Evolutionary conservation across 371 early-diverging fungal genomes (phyloP).

Genomic region (Phascolomyces articulosus): DNA sequence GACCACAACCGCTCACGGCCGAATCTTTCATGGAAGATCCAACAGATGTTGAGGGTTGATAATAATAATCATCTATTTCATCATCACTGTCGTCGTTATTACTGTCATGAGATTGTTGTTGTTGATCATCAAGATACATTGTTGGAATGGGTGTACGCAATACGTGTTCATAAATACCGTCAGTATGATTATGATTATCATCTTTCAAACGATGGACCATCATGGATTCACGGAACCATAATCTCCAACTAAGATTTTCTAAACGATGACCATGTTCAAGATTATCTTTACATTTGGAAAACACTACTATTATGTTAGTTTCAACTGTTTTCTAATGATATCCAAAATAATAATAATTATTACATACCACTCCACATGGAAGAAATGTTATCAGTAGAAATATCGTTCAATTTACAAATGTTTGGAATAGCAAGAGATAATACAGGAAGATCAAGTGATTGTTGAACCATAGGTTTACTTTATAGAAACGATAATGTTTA

Average conservation of each 20-base stretch:
- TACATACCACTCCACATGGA: constrained; percentile 52
- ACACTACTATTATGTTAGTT: constrained; percentile 15
- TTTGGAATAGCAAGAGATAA: constrained; percentile 43
- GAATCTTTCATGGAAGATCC: constrained; percentile 12
- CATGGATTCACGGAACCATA: constrained; percentile 21
- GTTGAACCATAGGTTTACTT: background rate
- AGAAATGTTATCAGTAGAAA: constrained; percentile 38
- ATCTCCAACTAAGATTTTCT: constrained; percentile 51
- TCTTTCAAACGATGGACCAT: background rate
- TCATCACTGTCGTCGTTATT: background rate
- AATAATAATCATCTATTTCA: background rate
- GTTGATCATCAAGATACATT: background rate
- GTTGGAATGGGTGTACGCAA: constrained; percentile 3
- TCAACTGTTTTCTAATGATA: no score
- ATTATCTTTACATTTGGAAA: constrained; percentile 49
- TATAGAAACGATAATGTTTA: background rate
- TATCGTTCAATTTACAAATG: constrained; percentile 30
- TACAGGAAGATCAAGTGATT: constrained; percentile 46
- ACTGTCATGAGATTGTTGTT: background rate
- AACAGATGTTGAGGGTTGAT: background rate
- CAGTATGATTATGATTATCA: background rate
- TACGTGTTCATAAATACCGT: background rate
- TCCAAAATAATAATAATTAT: background rate
- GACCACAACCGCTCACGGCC: background rate
- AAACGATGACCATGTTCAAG: constrained; percentile 48